These are phyloP conservation scores for Hyphodiscus sp. DNA, from an alignment of 2,329 filamentous ascomycete species.

Conservation along the genomic window DNA sequence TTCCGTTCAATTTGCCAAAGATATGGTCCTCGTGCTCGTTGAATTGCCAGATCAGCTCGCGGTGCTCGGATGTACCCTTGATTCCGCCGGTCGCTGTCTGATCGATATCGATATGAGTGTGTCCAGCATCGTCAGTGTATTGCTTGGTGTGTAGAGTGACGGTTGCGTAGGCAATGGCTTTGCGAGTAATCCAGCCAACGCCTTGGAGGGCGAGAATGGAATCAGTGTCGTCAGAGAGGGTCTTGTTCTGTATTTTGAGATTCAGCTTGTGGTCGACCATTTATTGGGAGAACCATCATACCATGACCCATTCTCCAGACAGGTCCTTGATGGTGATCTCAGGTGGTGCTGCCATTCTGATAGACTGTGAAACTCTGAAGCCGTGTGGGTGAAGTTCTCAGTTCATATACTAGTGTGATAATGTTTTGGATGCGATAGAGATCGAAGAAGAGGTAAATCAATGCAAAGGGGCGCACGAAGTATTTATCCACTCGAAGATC, in stretches of 20 bases:
- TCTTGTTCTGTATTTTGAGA: slow-evolving; percentile 45
- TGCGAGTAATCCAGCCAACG: slow-evolving; percentile 51
- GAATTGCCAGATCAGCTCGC: slow-evolving; percentile 48
- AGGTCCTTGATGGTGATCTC: slow-evolving; percentile 46
- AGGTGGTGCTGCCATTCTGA: slow-evolving; percentile 47
- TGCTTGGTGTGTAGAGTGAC: slow-evolving; percentile 42
- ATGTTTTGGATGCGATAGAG: background rate
- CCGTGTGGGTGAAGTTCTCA: background rate
- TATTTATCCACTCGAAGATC: background rate
- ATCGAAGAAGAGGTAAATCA: no score
- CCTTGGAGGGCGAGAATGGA: slow-evolving; percentile 53
- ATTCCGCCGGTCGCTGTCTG: slow-evolving; percentile 59
- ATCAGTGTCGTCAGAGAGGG: slow-evolving; percentile 51
- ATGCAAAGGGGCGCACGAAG: background rate
- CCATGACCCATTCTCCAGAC: slow-evolving; percentile 47
- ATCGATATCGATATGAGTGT: slow-evolving; percentile 49
- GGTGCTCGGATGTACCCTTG: slow-evolving; percentile 50
- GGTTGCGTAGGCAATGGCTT: slow-evolving; percentile 51
- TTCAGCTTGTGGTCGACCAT: background rate
- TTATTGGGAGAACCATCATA: slow-evolving; percentile 23
- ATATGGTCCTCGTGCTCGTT: slow-evolving; percentile 53
- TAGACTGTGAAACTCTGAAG: background rate
- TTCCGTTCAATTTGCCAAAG: slow-evolving; percentile 46
- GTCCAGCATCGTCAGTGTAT: slow-evolving; percentile 34
- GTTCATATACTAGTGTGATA: background rate